Evolutionary conservation across 805 yeast genomes (phyloP).

Genomic region (Alloascoidea africana): DNA sequence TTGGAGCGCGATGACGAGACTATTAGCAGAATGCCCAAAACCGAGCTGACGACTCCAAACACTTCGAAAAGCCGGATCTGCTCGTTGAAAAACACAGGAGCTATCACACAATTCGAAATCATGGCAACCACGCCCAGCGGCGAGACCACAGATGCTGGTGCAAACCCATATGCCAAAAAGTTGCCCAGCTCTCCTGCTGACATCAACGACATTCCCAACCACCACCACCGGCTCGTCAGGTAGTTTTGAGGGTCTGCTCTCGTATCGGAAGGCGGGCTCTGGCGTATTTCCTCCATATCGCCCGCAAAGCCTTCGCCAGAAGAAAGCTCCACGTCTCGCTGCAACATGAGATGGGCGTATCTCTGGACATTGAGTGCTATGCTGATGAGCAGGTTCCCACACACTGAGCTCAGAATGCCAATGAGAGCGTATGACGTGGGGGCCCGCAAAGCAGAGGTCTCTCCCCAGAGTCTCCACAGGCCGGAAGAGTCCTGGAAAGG

Average conservation of each 20-base stretch:
- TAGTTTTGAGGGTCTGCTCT: conserved; percentile 3
- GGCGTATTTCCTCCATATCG: neutral
- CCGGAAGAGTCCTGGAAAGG: too few relatives aligned
- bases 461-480: too few relatives aligned
- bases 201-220: conserved; percentile 26
- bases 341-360: conserved; percentile 20
- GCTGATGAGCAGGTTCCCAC: conserved; percentile 22
- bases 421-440: conserved; percentile 7
- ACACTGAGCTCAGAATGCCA: conserved; percentile 20
- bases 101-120: conserved; percentile 30
- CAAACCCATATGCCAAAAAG: conserved; percentile 32
- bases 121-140: conserved; percentile 35
- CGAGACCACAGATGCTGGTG: conserved; percentile 30
- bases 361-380: conserved; percentile 25
- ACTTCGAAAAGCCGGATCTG: conserved; percentile 19
- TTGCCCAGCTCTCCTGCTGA: conserved; percentile 30
- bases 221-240: conserved; percentile 19
- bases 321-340: conserved; percentile 4
- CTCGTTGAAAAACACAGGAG: conserved; percentile 30
- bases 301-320: neutral
- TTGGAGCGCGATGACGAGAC: conserved; percentile 20
- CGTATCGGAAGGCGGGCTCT: neutral
- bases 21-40: conserved; percentile 26
- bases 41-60: conserved; percentile 23
- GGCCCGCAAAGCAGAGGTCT: neutral